Conservation (phyloP, 257 asterid species). For the Ilex asprella region DNA sequence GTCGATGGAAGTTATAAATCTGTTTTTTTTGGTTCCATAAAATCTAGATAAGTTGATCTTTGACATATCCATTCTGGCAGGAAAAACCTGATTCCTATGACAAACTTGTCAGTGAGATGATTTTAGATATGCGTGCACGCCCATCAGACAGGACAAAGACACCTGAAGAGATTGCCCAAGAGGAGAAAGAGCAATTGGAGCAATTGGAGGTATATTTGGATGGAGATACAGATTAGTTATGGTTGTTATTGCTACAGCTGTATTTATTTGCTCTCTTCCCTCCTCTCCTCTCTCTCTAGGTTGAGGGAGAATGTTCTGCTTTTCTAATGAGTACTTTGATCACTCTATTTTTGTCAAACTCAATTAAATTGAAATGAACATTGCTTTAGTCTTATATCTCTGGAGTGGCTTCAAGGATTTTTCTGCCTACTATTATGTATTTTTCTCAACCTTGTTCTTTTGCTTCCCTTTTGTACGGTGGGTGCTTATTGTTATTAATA, state of each 20-base stretch:
- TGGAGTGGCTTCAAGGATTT: too few species aligned
- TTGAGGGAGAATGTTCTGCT: too few species aligned
- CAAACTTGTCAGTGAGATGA: conserved; percentile 66
- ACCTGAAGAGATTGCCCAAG: conserved; percentile 92
- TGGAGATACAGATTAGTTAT: not conserved
- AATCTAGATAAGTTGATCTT: conserved; percentile 6
- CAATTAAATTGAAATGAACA: too few species aligned
- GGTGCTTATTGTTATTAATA: too few species aligned
- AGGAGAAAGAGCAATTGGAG: conserved; percentile 91
- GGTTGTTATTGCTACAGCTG: not conserved
- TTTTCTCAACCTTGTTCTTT: too few species aligned
- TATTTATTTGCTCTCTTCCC: not conserved
- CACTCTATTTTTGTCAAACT: too few species aligned
- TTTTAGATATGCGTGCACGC: conserved; percentile 79
- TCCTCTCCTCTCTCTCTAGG: too few species aligned
- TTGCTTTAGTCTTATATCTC: too few species aligned
- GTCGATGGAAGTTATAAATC: not conserved
- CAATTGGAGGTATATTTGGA: conserved; percentile 58
- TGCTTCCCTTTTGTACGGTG: too few species aligned
- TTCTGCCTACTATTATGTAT: too few species aligned
- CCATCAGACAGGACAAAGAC: conserved; percentile 89
- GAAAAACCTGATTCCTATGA: conserved; percentile 78
- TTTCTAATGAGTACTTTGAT: too few species aligned
- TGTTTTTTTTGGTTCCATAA: not conserved
- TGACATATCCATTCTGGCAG: conserved; percentile 31